Evolutionary conservation across 768 basidiomycete species (phyloP).

Genomic region (Agaricus blazei): DNA sequence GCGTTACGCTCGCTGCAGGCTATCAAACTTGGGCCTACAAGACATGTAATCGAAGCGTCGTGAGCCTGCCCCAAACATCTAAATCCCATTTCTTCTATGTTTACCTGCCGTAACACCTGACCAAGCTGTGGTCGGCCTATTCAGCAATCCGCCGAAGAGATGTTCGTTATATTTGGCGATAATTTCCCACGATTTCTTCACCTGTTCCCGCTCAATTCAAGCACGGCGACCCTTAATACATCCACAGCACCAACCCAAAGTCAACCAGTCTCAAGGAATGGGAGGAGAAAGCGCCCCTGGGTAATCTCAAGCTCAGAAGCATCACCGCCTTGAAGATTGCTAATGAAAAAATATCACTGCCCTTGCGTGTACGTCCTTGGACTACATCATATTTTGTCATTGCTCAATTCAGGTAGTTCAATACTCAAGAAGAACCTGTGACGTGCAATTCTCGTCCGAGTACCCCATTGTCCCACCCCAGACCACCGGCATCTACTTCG

Average conservation of each 20-base stretch:
- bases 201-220: not conserved
- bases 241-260: not conserved
- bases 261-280: conserved; percentile 81
- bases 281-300: conserved; percentile 78
- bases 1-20: too few relatives aligned
- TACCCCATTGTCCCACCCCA: conserved; percentile 27
- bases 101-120: too few relatives aligned
- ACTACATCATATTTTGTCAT: not conserved
- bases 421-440: conserved; percentile 18
- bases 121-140: too few relatives aligned
- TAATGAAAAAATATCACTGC: conserved; percentile 57
- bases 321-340: conserved; percentile 58
- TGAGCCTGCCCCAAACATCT: too few relatives aligned
- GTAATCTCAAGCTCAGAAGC: conserved; percentile 62
- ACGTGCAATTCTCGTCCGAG: conserved; percentile 29
- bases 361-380: conserved; percentile 59
- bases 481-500: not conserved
- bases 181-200: not conserved
- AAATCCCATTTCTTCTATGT: too few relatives aligned
- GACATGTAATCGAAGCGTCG: too few relatives aligned
- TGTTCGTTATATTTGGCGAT: too few relatives aligned
- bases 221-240: conserved; percentile 1
- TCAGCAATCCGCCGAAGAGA: too few relatives aligned
- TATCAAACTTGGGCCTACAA: too few relatives aligned
- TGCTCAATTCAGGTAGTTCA: conserved; percentile 21